Evolutionary conservation across 495 filamentous ascomycete genomes (phyloP), one percentile per base, ranked within the genome.

Genomic region (Bacidia rubella): DNA sequence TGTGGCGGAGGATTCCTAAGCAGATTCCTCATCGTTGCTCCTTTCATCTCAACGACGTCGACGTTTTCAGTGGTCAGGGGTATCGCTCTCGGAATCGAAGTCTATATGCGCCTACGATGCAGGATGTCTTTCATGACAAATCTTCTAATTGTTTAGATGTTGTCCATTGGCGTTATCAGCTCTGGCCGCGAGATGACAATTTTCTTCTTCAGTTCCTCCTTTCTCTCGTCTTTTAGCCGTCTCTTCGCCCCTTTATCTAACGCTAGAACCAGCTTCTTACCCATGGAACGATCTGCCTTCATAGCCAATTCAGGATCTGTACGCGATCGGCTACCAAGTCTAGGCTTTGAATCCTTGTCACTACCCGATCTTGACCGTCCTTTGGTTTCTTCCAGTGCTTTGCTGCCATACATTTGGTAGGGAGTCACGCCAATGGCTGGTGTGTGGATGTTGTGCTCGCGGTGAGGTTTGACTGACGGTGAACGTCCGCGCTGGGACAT

Each of bases 171-270:
- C 5, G 5, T 35, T 15, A 5, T 5, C 29, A 35, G 29, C 29
- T 15, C 29, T 38, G 47, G 1, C 69, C 15, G 68, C 66, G 51
- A 57, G 10, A 73, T 35, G 39, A 65, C 67, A 47, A 74, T 75
- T 41, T 67, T 65, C 11, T 67, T 61, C 59, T 71, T 74, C 54
- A 75, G 32, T 45, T 62, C 53, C 44, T 65, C 66, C 17, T 66
- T 69, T 65, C 56, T 62, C 64, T 50, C 53, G 63, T 66, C 53
- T 63, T 62, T 15, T 64, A 65, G 1, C 60, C 60, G n/a, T 64
- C 43, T 22, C 19, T 11, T 29, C 52, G 44, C 20, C 45, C 44
- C 44, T 5, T 47, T 47, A 15, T 47, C 21, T 15, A 47, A 25
- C 19, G 44, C 44, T 25, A 22, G 19, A 11, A 47, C 24, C 44